These are phyloP conservation scores for Colletotrichum tropicicola DNA, from an alignment of 2,329 filamentous ascomycete genomes.

Conservation along the genomic window DNA sequence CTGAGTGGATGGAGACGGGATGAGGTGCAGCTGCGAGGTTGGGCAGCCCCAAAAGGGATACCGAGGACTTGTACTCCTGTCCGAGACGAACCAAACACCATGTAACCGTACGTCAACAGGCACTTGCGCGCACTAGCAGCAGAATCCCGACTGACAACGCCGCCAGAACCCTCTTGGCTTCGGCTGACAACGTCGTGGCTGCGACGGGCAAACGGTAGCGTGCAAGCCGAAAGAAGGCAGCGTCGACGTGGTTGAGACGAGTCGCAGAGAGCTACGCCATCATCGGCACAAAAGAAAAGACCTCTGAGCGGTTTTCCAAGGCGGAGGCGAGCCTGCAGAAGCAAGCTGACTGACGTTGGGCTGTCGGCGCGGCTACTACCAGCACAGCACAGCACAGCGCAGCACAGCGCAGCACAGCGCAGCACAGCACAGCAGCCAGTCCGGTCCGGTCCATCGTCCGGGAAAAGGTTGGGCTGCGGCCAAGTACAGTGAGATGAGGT, in stretches of 20 bases:
- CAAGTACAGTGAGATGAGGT: conserved; percentile 8
- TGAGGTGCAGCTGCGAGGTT: conserved; percentile 27
- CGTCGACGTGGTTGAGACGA: background rate
- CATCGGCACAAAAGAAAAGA: background rate
- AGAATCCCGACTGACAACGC: background rate
- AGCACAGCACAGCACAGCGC: background rate
- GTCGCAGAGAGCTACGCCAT: background rate
- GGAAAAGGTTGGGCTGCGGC: background rate
- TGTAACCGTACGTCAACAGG: background rate
- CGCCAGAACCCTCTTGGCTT: background rate
- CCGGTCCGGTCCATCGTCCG: too few species aligned
- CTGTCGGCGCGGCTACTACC: background rate
- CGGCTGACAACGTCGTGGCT: background rate
- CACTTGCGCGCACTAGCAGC: conserved; percentile 2
- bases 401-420: background rate
- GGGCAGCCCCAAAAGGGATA: conserved; percentile 28
- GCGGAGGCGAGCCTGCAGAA: background rate
- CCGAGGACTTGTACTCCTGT: background rate
- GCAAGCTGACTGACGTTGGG: background rate
- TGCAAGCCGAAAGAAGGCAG: background rate
- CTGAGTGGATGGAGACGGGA: conserved; percentile 26
- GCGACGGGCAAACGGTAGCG: background rate
- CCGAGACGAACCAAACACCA: too few species aligned
- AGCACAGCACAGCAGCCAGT: background rate
- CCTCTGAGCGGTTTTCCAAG: background rate